Conservation (phyloP, 805 yeast species). For the Kuraishia ogatae region DNA sequence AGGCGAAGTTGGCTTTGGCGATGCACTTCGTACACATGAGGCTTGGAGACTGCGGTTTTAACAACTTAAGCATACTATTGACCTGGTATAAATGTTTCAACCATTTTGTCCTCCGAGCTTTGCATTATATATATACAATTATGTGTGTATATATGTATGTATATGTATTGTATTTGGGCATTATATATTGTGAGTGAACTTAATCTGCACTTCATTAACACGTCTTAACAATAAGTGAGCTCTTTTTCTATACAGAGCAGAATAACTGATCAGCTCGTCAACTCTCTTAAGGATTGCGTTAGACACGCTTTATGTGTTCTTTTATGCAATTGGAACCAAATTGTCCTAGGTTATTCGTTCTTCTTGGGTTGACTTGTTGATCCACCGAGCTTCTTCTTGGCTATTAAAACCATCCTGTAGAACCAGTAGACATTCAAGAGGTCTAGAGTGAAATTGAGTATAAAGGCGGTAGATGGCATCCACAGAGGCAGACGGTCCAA, state of each 20-base stretch:
- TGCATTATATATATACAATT: no score
- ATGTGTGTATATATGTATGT: no score
- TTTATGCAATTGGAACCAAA: no score
- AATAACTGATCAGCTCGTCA: neutral
- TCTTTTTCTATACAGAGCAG: neutral
- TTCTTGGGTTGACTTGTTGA: neutral
- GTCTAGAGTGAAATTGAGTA: conserved; percentile 55
- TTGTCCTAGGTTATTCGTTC: neutral
- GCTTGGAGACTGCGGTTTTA: neutral
- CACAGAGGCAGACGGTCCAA: conserved; percentile 33
- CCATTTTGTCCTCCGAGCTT: no score
- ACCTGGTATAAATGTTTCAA: no score
- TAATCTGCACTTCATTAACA: no score
- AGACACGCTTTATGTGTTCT: no score
- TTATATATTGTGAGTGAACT: no score
- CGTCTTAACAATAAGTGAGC: no score
- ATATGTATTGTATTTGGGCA: no score
- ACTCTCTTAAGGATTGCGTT: no score
- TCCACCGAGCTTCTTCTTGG: conserved; percentile 36
- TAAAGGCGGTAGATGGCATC: conserved; percentile 41
- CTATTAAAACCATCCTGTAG: conserved; percentile 71
- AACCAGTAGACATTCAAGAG: conserved; percentile 80
- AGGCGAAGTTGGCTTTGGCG: neutral
- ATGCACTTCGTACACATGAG: neutral
- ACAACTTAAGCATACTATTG: no score